These are phyloP conservation scores for Cladosporium sp. DNA, from an alignment of 2,329 filamentous ascomycete species.

Conservation along the genomic window DNA sequence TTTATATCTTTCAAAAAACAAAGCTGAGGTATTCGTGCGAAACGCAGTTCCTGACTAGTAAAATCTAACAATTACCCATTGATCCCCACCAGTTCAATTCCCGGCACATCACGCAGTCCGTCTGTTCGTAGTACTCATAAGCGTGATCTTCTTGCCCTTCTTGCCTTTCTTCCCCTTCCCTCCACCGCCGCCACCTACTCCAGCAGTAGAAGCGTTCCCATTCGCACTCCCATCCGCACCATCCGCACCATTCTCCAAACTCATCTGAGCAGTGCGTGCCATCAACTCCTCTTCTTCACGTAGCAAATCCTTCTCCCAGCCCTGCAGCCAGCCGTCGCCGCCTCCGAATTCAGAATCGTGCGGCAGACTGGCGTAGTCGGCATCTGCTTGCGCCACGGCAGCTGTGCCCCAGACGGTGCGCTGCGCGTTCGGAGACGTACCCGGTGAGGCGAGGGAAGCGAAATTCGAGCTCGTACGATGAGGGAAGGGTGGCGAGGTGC, in stretches of 20 bases:
- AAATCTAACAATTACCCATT: no score
- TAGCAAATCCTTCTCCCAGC: constrained; percentile 72
- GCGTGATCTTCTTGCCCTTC: constrained; percentile 64
- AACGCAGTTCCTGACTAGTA: no score
- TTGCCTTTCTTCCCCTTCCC: constrained; percentile 52
- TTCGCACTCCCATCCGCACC: constrained; percentile 18
- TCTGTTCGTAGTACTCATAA: constrained; percentile 58
- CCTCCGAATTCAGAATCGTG: constrained; percentile 35
- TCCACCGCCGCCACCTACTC: no score
- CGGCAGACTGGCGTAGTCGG: constrained; percentile 44
- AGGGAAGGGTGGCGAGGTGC: constrained; percentile 43
- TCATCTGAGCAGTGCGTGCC: constrained; percentile 43
- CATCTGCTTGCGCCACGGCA: constrained; percentile 56
- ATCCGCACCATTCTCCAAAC: constrained; percentile 16
- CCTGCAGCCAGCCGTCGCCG: constrained; percentile 84
- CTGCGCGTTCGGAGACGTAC: constrained; percentile 70
- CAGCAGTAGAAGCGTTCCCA: no score
- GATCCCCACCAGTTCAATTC: no score
- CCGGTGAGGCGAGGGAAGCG: constrained; percentile 68
- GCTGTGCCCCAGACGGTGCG: constrained; percentile 93
- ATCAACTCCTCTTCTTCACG: constrained; percentile 55
- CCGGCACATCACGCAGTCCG: constrained; percentile 11
- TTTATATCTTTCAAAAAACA: no score
- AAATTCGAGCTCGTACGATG: constrained; percentile 60
- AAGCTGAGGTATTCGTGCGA: no score